Base-by-base conservation (phyloP, 1,139 yeast species). In the Yamadazyma membranifaciens region DNA sequence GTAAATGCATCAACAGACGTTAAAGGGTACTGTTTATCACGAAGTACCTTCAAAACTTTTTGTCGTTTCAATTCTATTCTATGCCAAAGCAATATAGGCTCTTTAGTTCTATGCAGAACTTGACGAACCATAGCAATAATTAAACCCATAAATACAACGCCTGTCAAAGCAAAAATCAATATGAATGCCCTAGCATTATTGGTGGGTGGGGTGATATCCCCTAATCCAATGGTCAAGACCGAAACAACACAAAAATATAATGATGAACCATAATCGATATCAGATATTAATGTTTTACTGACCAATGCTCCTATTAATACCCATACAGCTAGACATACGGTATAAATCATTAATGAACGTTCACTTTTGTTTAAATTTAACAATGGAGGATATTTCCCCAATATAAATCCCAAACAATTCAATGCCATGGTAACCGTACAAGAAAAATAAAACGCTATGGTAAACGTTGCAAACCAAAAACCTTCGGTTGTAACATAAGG, bases 151-250 rank as follows among this genome's bases (percentile, higher is more conserved):
- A 83, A 65, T 20, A 87, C 61, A 12, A 87, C 79, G 1, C 95
- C 96, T 7, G 78, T 63, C 25, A 86, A 59, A 3, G 92, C 78
- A 59, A 80, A 85, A 2, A 83, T 61, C 39, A 87, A 65, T 1
- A 75, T 69, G 47, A 85, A 62, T 0, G 81, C 82, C 52, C 78
- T 75, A 0, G 83, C 73, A 0, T 78, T 78, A 1, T 70, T 63
- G 1, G 73, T 59, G 0, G 48, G 30, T 0, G 95, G 91, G 0
- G 71, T 64, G 28, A 83, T 69, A 52, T 85, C 94, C 27, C 96
- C 96, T 15, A 83, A 67, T 0, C 96, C 96, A 33, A 88, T 75
- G 1, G 96, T 88, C 34, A 86, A 64, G 28, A 84, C 65, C 0
- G 94, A 81, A 0, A 85, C 88, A 14, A 78, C 74, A 52, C 88